Evolutionary conservation across 2,329 filamentous ascomycete genomes (phyloP).

Genomic region (Septoria petroselini): DNA sequence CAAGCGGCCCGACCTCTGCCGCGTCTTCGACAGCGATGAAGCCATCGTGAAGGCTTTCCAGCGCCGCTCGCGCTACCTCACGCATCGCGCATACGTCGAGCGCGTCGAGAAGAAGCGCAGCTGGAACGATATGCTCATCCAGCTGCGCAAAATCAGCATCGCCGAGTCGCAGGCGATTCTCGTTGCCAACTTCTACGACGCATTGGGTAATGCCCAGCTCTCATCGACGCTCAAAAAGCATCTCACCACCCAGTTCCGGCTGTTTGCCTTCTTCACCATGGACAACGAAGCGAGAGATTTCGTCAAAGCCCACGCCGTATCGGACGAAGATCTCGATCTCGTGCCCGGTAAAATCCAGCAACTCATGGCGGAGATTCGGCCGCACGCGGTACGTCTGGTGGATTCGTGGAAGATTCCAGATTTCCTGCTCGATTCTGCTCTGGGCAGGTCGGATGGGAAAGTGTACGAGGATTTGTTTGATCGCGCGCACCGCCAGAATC

Average conservation of each 20-base stretch:
- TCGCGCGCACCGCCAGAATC: constrained; percentile 51
- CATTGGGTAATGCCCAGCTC: constrained; percentile 34
- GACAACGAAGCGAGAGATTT: constrained; percentile 48
- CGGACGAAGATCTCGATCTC: constrained; percentile 42
- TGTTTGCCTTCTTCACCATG: constrained; percentile 50
- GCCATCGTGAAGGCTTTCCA: constrained; percentile 47
- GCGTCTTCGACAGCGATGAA: constrained; percentile 38
- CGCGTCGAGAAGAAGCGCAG: constrained; percentile 46
- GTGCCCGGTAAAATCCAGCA: constrained; percentile 45
- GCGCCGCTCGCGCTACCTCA: constrained; percentile 46
- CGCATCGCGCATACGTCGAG: constrained; percentile 44
- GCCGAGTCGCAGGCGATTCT: constrained; percentile 52
- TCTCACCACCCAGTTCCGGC: constrained; percentile 46
- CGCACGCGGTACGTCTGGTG: constrained; percentile 52
- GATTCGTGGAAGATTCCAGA: constrained; percentile 55
- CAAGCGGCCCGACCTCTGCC: constrained; percentile 32
- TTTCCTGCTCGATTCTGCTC: constrained; percentile 51
- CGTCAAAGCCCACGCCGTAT: constrained; percentile 44
- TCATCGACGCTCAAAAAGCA: constrained; percentile 36
- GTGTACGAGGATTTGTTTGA: constrained; percentile 55
- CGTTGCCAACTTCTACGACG: constrained; percentile 47
- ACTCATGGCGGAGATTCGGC: constrained; percentile 49
- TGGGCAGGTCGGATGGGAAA: constrained; percentile 52
- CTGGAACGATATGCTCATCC: constrained; percentile 49
- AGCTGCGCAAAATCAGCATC: constrained; percentile 43